Base-by-base conservation (phyloP, 257 asterid genomes). In the Solanum bulbocastanum region DNA sequence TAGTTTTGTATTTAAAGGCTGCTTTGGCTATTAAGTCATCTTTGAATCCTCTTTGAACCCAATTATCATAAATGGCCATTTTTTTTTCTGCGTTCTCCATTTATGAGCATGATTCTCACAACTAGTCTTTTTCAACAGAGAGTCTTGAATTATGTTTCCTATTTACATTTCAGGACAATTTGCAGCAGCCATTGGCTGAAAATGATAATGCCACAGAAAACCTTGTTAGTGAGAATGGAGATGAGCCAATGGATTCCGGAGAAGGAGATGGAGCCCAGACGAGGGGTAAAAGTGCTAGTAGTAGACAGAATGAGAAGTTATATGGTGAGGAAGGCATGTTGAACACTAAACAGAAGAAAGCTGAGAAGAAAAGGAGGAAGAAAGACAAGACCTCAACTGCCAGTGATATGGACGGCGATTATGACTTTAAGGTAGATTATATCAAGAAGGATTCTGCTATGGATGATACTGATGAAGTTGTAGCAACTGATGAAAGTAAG, bases 251-350 rank as follows among this genome's bases (percentile, higher is more conserved):
- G 98, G 97, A 86, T 73, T 72, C 88, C 27, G 92, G 73, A 66
- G 95, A 93, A 87, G 95, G 91, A 69, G 94, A 84, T 72, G 91
- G 86, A 8, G 87, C 39, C 6, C 58, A 52, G 65, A 87, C 83
- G 10, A 92, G 93, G 91, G 90, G 88, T 78, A 95, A 94, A 91
- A 89, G 88, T 44, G 90, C 85, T 65, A 92, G 78, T 86, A 91
- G 91, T 10, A 90, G 87, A 90, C 99, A 96, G 89, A 96, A 96
- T 40, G 95, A 96, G 93, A 94, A 90, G 94, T 91, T 97, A 32
- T 97, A 96, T 74, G 88, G 87, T 0, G 98, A 93, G 93, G 97
- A 94, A 91, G 99, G 99, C 84, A 95, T 96, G 92, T 89, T 97
- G 33, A 97, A 96, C 74, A 81, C 97, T 56, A 96, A 93, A 91